Evolutionary conservation across 345 rosid genomes (phyloP), one percentile per base, ranked within the genome.

Genomic region (Gossypium australe): DNA sequence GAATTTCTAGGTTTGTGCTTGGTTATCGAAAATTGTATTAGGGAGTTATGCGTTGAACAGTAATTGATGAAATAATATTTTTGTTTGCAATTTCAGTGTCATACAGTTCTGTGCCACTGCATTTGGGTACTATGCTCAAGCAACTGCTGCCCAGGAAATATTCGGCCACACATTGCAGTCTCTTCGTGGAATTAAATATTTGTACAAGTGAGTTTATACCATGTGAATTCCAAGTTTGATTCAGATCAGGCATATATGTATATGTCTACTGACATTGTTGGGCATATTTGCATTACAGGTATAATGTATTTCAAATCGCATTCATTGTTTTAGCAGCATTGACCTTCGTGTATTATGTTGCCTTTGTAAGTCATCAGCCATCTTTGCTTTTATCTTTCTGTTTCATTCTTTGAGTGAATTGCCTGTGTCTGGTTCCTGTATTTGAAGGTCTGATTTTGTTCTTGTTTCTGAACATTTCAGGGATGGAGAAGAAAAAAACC

Each of bases 111-210:
- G 98, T 43, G 79, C 98, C 73, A 90, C 95, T 8, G 97, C 99
- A 72, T 96, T 96, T 80, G 99, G 92, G 79, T 96, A 92, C 81
- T 96, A 92, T 75, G 98, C 97, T 63, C 98, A 92, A 89, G 99
- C 99, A 77, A 96, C 97, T 2, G 98, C 99, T 64, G 99, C 98
- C 0, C 99, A 96, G 65, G 98, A 96, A 84, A 96, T 96, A 73
- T 96, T 93, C 60, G 98, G 98, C 65, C 99, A 92, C 88, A 96
- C 99, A 1, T 87, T 96, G 86, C 91, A 93, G 87, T 96, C 99
- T 70, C 99, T 93, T 70, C 87, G 97, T 13, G 99, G 98, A 84
- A 96, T 96, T 62, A 93, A 87, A 81, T 93, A 93, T 78, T 78
- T 93, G 67, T 96, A 92, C 93, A 93, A 93, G 97, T 96, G 88